Base-by-base conservation (phyloP, 2,329 filamentous ascomycete genomes). In the Penicillium sp. region DNA sequence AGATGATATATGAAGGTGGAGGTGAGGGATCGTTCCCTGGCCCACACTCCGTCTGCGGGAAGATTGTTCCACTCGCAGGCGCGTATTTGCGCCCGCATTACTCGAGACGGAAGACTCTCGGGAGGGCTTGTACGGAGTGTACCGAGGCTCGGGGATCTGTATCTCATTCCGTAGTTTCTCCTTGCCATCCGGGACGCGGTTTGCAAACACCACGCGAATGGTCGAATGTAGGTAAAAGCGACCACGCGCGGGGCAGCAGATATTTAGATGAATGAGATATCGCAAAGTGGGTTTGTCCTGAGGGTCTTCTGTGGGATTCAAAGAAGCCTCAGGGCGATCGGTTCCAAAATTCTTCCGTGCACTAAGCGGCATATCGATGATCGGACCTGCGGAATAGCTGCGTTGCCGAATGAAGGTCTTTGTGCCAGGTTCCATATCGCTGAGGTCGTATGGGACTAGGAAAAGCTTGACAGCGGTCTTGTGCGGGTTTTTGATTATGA, bases 391-490 rank as follows among this genome's bases (percentile, higher is more conserved):
- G 0, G 89, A 95, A 68, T 95, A 97, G 66, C 87, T 93, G 53
- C 93, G 84, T 70, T 98, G 93, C 28, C 93, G 82, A 53, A 98
- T 85, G 60, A 97, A 97, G 0, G 93, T 98, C 69, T 97, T 97
- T 15, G 88, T 94, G 0, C 89, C 89, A 0, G 88, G 80, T 54
- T 93, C 85, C 91, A 98, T 98, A 45, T 88, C 91, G 1, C 82
- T 78, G 1, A 98, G 75, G 64, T 97, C 89, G 60, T 97, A 98
- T 0, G 91, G 93, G 3, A 98, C 82, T 22, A 97, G 77, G 60
- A 97, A 97, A 0, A 98, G 75, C 68, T 98, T 97, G 48, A 97
- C 91, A 1, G 93, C 93, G 3, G 93, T 97, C 66, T 97, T 97
- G 72, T 97, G 95, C 15, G 90, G 91, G 61, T 97, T 98, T 67